Percentiles rank a stretch among this genome's conserved stretches.
Conservation (phyloP, 768 basidiomycete species). For the Leccinum sublutescens region DNA sequence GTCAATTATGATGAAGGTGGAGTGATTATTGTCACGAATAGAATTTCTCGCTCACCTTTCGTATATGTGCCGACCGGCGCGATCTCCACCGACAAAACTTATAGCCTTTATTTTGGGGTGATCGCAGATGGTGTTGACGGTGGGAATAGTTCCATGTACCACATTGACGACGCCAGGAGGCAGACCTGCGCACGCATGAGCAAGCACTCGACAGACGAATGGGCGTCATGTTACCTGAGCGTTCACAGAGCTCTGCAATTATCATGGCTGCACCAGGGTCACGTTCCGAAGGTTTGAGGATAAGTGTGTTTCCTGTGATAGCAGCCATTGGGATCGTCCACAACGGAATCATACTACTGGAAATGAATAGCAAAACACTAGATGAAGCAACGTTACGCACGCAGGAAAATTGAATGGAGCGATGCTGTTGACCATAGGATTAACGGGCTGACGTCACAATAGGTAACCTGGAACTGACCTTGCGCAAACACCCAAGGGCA, state of each 20-base stretch:
- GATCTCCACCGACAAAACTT: slow-evolving; percentile 94
- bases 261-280: slow-evolving; percentile 98
- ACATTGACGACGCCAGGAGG: slow-evolving; percentile 90
- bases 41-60: slow-evolving; percentile 51
- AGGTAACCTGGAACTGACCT: slow-evolving; percentile 35
- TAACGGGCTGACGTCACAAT: background rate
- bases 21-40: slow-evolving; percentile 2
- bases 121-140: slow-evolving; percentile 94
- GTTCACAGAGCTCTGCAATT: slow-evolving; percentile 90
- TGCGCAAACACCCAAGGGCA: slow-evolving; percentile 88
- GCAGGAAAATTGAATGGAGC: slow-evolving; percentile 92
- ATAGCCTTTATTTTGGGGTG: slow-evolving; percentile 90
- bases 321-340: slow-evolving; percentile 93
- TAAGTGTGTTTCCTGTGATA: slow-evolving; percentile 89
- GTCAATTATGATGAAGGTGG: slow-evolving; percentile 4
- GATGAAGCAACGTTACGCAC: slow-evolving; percentile 39
- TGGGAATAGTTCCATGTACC: slow-evolving; percentile 85
- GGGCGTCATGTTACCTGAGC: slow-evolving; percentile 51
- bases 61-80: slow-evolving; percentile 92
- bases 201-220: background rate
- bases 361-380: slow-evolving; percentile 1
- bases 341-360: slow-evolving; percentile 84
- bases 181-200: slow-evolving; percentile 44
- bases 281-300: slow-evolving; percentile 94
- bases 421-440: slow-evolving; percentile 42